A percentile compares a stretch with the other conserved stretches of the same genome.
Evolutionary conservation across 306 rosid species (phyloP).

Genomic region (Dalbergia oliveri): DNA sequence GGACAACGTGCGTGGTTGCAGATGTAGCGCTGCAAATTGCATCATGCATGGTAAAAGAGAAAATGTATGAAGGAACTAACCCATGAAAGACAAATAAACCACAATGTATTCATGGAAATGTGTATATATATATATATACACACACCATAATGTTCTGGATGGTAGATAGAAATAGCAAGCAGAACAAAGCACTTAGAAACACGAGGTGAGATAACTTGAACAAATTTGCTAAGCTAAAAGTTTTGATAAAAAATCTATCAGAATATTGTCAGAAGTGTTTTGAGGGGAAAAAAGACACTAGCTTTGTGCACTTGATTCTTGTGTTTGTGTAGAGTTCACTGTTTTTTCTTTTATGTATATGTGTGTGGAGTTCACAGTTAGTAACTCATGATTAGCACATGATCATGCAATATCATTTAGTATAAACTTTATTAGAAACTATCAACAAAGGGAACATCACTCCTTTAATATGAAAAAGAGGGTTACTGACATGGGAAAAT

Average conservation of each 20-base stretch:
- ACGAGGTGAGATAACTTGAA: too few relatives aligned
- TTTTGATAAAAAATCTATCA: too few relatives aligned
- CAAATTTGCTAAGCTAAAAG: too few relatives aligned
- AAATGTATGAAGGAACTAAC: slow-evolving; percentile 29
- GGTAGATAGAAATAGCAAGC: not conserved
- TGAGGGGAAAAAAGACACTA: not conserved
- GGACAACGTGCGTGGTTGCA: slow-evolving; percentile 90
- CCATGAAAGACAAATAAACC: not conserved
- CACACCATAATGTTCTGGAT: slow-evolving; percentile 9
- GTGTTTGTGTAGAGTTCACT: not conserved
- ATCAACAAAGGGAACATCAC: not conserved
- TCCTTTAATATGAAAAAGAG: not conserved
- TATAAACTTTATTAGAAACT: not conserved
- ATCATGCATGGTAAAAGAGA: not conserved
- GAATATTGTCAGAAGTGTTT: too few relatives aligned
- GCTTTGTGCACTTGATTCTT: not conserved
- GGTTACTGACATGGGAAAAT: not conserved
- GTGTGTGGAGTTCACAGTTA: not conserved
- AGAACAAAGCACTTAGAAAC: not conserved
- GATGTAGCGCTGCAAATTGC: slow-evolving; percentile 85
- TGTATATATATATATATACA: too few relatives aligned
- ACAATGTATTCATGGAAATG: not conserved
- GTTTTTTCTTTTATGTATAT: not conserved
- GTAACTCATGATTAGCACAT: not conserved
- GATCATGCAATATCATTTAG: slow-evolving; percentile 6